Conservation (phyloP, 1,284 basidiomycete species). For the Boletellus deceptivus region DNA sequence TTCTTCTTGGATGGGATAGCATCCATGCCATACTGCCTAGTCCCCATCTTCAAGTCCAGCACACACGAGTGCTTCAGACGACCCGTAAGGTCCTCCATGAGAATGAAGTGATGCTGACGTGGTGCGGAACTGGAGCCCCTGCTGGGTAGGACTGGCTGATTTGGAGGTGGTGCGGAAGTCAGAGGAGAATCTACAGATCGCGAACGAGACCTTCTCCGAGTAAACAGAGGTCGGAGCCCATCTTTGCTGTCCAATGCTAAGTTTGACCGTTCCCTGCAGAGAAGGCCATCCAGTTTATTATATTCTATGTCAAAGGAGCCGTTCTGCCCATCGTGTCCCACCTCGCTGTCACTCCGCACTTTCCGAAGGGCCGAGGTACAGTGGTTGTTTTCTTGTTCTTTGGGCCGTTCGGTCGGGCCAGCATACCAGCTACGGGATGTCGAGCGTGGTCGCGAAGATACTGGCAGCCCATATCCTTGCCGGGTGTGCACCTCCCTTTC, state of each 20-base stretch:
- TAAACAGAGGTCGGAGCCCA: constrained; percentile 29
- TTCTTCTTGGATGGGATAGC: constrained; percentile 92
- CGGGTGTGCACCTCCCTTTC: constrained; percentile 43
- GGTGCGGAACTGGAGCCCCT: constrained; percentile 49
- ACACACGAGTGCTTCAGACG: constrained; percentile 94
- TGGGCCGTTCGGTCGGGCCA: constrained; percentile 38
- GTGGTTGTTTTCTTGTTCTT: constrained; percentile 34
- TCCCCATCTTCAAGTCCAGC: constrained; percentile 98
- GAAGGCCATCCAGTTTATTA: constrained; percentile 27
- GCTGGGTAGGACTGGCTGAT: constrained; percentile 33
- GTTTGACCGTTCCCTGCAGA: constrained; percentile 25
- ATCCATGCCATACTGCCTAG: constrained; percentile 96
- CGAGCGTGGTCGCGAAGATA: constrained; percentile 37
- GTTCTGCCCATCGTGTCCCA: constrained; percentile 32
- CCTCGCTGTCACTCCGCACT: constrained; percentile 58
- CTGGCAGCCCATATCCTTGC: constrained; percentile 42
- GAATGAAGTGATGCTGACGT: constrained; percentile 95
- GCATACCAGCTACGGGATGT: constrained; percentile 36
- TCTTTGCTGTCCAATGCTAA: constrained; percentile 22
- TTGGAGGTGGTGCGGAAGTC: constrained; percentile 13
- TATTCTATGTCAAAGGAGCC: constrained; percentile 52
- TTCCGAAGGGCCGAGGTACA: constrained; percentile 47
- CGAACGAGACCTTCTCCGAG: constrained; percentile 55
- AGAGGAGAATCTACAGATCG: constrained; percentile 44
- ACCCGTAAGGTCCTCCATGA: constrained; percentile 98